These are phyloP conservation scores for Oenanthe sinensis DNA, from an alignment of 129 eudicot species.

Conservation along the genomic window DNA sequence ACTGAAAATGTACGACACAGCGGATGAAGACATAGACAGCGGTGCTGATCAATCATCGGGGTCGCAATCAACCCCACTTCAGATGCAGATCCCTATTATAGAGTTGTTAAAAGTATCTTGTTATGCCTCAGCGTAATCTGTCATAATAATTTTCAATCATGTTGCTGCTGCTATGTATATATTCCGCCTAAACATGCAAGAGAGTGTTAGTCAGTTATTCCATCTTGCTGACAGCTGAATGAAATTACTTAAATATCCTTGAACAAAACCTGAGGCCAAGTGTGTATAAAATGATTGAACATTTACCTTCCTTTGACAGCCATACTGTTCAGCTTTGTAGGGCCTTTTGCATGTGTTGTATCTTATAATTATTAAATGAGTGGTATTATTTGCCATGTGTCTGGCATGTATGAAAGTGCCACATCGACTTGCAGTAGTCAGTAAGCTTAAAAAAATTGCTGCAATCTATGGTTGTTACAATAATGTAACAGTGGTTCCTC, in stretches of 20 bases:
- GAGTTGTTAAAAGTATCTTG: constrained; percentile 69
- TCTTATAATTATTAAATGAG: neutral
- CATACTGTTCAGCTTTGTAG: neutral
- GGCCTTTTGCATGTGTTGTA: neutral
- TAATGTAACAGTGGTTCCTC: neutral
- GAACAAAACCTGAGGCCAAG: neutral
- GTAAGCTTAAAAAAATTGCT: neutral
- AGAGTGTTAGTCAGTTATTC: neutral
- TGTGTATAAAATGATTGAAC: neutral
- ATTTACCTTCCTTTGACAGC: neutral
- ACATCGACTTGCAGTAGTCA: neutral
- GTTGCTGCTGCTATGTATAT: constrained; percentile 5
- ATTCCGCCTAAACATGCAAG: neutral
- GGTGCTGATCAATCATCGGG: constrained; percentile 38
- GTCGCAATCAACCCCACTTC: constrained; percentile 67
- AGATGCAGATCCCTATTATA: constrained; percentile 74
- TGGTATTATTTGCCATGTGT: neutral
- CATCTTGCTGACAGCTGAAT: neutral
- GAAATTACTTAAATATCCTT: neutral
- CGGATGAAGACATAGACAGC: constrained; percentile 69
- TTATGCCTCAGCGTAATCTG: neutral
- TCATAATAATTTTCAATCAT: neutral
- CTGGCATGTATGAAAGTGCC: neutral
- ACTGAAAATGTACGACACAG: constrained; percentile 64
- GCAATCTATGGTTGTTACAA: neutral